These are phyloP conservation scores for Nitzschia inconspicua DNA, from an alignment of 108 stramenopile genomes.

Conservation along the genomic window DNA sequence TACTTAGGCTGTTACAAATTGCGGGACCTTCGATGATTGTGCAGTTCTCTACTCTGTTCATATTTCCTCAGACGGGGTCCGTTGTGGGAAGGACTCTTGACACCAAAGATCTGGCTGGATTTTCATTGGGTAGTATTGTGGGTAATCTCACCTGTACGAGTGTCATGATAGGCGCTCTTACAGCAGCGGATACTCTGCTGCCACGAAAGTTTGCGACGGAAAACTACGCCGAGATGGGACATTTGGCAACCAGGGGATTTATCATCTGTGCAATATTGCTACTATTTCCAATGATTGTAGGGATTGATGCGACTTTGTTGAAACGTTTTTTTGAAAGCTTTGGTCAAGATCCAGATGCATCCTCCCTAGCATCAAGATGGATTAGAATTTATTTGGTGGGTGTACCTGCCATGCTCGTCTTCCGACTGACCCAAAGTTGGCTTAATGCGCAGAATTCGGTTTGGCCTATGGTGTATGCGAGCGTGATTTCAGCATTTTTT, in stretches of 20 bases:
- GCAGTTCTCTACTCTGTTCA: slow-evolving; percentile 35
- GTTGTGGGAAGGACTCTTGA: slow-evolving; percentile 39
- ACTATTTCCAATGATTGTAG: slow-evolving; percentile 27
- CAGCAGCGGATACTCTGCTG: slow-evolving; percentile 46
- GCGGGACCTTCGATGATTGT: slow-evolving; percentile 33
- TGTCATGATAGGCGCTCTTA: slow-evolving; percentile 39
- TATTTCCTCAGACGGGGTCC: slow-evolving; percentile 45
- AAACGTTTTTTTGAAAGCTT: slow-evolving; percentile 29
- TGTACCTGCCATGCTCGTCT: slow-evolving; percentile 35
- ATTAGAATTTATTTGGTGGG: slow-evolving; percentile 39
- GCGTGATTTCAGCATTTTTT: slow-evolving; percentile 20
- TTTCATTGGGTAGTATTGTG: slow-evolving; percentile 43
- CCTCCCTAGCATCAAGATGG: slow-evolving; percentile 35
- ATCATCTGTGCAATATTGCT: slow-evolving; percentile 26
- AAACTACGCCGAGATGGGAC: slow-evolving; percentile 36
- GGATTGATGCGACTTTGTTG: slow-evolving; percentile 15
- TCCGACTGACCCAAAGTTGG: slow-evolving; percentile 41
- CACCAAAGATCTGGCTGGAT: slow-evolving; percentile 40
- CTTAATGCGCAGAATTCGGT: slow-evolving; percentile 38
- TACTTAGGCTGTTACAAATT: slow-evolving; percentile 40
- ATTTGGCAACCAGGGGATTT: slow-evolving; percentile 36
- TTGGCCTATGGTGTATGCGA: slow-evolving; percentile 26
- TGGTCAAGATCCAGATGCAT: slow-evolving; percentile 39
- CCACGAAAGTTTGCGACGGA: slow-evolving; percentile 38
- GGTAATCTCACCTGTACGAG: slow-evolving; percentile 51